Base-by-base conservation (phyloP, 768 basidiomycete species). In the Psilocybe sp. region DNA sequence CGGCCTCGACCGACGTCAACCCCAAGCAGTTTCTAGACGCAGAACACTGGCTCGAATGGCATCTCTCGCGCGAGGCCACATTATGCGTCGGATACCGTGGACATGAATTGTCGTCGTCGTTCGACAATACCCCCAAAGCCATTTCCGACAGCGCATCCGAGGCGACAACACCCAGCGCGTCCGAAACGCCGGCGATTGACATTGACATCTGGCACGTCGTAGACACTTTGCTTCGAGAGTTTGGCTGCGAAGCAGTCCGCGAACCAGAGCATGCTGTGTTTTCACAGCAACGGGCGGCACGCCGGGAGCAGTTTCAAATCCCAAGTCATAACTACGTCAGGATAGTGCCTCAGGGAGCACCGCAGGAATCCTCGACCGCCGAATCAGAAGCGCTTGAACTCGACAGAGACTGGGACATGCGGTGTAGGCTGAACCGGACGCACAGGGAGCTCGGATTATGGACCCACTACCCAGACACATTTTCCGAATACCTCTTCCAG, bases 41-140 rank as follows among this genome's bases (percentile, higher is more conserved):
- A 34, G 64, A 68, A 39, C 70, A 74, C 39, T 78, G 76, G 69
- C 71, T 82, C 28, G 73, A 78, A 56, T 53, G 57, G 13, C 71
- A 79, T 54, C 71, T 79, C 35, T 76, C 78, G 16, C 66, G 67
- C 46, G 65, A 75, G 37, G 57, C 52, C 37, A 58, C 62, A 20
- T 54, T 59, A 44, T 49, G 40, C 64, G 55, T 62, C 63, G 12
- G 51, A 40, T 15, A 40, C 61, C 58, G 54, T 49, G 44, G 47
- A 54, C 44, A 52, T 40, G 37, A 28, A 28, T 37, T 13, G 32
- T 33, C 50, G 33, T 28, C 31, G 18, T 23, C 16, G 39, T 49
- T 50, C 46, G 47, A 38, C 7, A 9, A 43, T 49, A 38, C 43
- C 44, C 43, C 12, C 28, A 35, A 19, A n/a, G 40, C n/a, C 48